phyloP scores from a whole-genome alignment of 2,329 filamentous ascomycete species.

The Fusarium heterosporum region DNA sequence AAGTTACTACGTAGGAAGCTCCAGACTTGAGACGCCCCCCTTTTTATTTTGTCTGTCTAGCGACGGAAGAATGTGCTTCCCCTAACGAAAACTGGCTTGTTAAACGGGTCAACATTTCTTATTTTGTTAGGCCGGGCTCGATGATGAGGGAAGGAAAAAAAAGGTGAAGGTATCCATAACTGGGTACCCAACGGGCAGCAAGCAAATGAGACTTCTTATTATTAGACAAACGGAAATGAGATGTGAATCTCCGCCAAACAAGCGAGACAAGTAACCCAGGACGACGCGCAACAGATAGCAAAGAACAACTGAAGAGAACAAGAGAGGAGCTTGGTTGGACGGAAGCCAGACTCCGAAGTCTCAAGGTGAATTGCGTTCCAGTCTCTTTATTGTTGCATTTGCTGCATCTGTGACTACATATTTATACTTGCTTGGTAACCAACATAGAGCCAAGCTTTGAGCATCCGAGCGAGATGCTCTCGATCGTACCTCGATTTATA shows the following conservation, averaged over 20 bases:
- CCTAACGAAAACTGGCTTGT: slow-evolving; percentile 11
- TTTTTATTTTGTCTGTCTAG: neutral
- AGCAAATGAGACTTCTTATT: slow-evolving; percentile 38
- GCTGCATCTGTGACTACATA: neutral
- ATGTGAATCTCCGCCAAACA: slow-evolving; percentile 35
- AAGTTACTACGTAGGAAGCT: slow-evolving; percentile 22
- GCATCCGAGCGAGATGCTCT: neutral
- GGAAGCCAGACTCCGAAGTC: slow-evolving; percentile 21
- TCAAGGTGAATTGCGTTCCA: slow-evolving; percentile 33
- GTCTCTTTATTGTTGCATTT: slow-evolving; percentile 21
- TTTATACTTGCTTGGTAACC: neutral
- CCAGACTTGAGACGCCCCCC: slow-evolving; percentile 27
- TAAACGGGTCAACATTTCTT: slow-evolving; percentile 5
- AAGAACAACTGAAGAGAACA: slow-evolving; percentile 4
- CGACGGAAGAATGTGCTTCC: slow-evolving; percentile 6
- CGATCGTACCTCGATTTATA: slow-evolving; percentile 16
- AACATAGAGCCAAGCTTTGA: slow-evolving; percentile 20
- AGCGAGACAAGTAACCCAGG: slow-evolving; percentile 35
- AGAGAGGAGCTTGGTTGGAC: neutral
- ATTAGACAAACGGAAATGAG: slow-evolving; percentile 33
- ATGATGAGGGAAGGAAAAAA: neutral
- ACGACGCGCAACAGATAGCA: slow-evolving; percentile 13
- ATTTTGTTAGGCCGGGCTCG: neutral
- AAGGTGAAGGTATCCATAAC: slow-evolving; percentile 37
- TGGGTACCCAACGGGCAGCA: slow-evolving; percentile 41